These are phyloP conservation scores for Pseudozyma sp. DNA, from an alignment of 1,284 basidiomycete species.

Conservation along the genomic window DNA sequence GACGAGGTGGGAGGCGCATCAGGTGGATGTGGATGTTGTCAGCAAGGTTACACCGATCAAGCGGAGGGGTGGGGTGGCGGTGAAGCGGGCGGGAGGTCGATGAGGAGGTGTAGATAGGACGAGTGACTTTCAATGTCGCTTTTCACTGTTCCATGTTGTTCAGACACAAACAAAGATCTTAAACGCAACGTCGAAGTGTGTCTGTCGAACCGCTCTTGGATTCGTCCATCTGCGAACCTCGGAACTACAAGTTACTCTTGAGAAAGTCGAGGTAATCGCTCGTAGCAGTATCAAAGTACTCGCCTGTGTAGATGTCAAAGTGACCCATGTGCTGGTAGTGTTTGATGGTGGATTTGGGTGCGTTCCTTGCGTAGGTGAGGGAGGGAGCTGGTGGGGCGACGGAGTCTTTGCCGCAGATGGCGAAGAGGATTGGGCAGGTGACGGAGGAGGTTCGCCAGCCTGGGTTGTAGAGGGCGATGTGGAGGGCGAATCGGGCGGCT, in stretches of 20 bases:
- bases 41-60: conserved; percentile 15
- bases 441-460: conserved; percentile 49
- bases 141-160: no score
- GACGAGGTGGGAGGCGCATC: conserved; percentile 36
- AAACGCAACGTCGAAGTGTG: background rate
- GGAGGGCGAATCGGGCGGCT: conserved; percentile 51
- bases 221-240: background rate
- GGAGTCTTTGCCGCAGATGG: conserved; percentile 58
- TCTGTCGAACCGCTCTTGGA: background rate
- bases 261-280: conserved; percentile 52
- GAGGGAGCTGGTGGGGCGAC: conserved; percentile 52
- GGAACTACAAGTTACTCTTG: conserved; percentile 13
- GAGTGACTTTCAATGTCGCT: background rate
- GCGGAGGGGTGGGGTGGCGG: conserved; percentile 15
- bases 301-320: conserved; percentile 59
- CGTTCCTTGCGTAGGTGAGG: conserved; percentile 49
- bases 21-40: conserved; percentile 14
- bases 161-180: no score
- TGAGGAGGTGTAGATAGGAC: background rate
- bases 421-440: conserved; percentile 59
- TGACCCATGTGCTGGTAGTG: conserved; percentile 54
- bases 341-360: conserved; percentile 45
- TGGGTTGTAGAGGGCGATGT: conserved; percentile 50
- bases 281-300: conserved; percentile 48
- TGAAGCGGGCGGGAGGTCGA: conserved; percentile 11